Evolutionary conservation across 345 rosid species (phyloP).

Genomic region (Eucalyptus erythrocorys): DNA sequence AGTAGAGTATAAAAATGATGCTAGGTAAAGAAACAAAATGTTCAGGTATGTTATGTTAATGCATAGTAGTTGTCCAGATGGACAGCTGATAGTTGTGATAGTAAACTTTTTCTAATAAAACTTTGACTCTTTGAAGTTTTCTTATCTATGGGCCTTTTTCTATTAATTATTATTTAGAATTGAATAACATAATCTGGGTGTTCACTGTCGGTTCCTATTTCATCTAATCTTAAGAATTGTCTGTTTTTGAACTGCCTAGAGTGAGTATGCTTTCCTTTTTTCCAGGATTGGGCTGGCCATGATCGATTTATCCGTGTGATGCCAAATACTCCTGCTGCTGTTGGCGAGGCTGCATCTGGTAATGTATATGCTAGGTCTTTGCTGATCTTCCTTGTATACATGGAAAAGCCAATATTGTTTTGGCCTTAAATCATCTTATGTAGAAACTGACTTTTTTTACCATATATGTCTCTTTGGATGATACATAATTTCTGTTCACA

Average conservation of each 20-base stretch:
- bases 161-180: background rate
- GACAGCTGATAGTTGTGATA: background rate
- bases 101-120: background rate
- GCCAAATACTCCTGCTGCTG: conserved; percentile 94
- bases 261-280: background rate
- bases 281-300: conserved; percentile 84
- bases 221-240: background rate
- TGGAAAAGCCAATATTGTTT: background rate
- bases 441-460: background rate
- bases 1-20: background rate
- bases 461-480: background rate
- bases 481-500: background rate
- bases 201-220: background rate
- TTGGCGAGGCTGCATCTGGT: conserved; percentile 87
- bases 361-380: background rate
- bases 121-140: background rate
- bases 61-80: background rate
- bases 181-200: background rate
- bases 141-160: background rate
- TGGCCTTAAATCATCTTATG: background rate
- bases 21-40: background rate
- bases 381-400: background rate
- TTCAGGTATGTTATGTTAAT: background rate
- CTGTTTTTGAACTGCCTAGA: background rate
- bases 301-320: conserved; percentile 70